Conservation (phyloP, 345 rosid species). For the Clausena lansium region DNA sequence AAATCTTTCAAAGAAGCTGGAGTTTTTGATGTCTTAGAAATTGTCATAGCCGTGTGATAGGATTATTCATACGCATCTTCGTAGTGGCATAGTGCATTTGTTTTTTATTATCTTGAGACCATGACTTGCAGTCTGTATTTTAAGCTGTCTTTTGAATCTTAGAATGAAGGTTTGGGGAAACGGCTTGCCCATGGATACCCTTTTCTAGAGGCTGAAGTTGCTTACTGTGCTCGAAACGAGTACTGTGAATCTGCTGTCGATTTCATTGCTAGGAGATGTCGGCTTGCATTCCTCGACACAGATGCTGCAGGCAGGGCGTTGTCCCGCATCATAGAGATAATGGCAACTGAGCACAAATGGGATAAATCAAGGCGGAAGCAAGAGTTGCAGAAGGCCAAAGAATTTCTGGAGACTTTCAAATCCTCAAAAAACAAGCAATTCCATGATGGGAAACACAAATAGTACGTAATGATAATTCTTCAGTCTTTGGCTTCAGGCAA, state of each 20-base stretch:
- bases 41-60: neutral
- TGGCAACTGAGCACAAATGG: conserved; percentile 76
- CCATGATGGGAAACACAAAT: conserved; percentile 81
- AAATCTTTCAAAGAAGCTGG: neutral
- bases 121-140: neutral
- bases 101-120: neutral
- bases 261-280: conserved; percentile 91
- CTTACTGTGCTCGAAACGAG: conserved; percentile 87
- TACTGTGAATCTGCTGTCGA: conserved; percentile 91
- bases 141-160: neutral
- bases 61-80: neutral
- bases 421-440: conserved; percentile 92
- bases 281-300: conserved; percentile 94
- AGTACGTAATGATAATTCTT: conserved; percentile 22
- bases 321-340: conserved; percentile 73
- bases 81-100: neutral
- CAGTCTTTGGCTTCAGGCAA: neutral
- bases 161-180: conserved; percentile 92
- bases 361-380: conserved; percentile 65
- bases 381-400: conserved; percentile 61
- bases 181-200: conserved; percentile 89
- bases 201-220: conserved; percentile 59
- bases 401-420: conserved; percentile 82
- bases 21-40: neutral
- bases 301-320: conserved; percentile 88